Percentiles rank a stretch among this genome's conserved stretches.
phyloP scores from a whole-genome alignment of 176 grass and related monocot genomes.

The Avena eriantha region DNA sequence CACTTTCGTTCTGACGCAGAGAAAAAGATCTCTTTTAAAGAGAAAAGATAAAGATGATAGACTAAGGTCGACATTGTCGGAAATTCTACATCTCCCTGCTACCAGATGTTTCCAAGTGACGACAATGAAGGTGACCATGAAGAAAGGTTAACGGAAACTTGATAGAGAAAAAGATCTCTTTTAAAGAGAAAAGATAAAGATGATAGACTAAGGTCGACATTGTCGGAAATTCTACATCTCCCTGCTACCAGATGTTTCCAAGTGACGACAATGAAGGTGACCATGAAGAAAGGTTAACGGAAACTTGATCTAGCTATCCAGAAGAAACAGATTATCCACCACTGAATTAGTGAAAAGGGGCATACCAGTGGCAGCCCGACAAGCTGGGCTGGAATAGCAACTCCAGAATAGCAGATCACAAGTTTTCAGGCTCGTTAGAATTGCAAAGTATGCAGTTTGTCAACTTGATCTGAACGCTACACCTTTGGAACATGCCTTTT shows the following conservation, averaged over 20 bases:
- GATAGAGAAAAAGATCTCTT: not conserved
- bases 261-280: not conserved
- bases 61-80: not conserved
- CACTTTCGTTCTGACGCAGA: not conserved
- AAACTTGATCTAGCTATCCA: not conserved
- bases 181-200: not conserved
- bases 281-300: not conserved
- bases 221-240: too few species aligned
- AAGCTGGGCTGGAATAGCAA: not conserved
- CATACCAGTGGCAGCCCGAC: not conserved
- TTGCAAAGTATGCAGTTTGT: not conserved
- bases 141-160: not conserved
- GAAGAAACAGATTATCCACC: not conserved
- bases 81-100: not conserved
- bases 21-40: not conserved
- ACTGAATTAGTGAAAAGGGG: not conserved
- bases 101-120: not conserved
- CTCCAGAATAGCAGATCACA: not conserved
- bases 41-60: not conserved
- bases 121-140: not conserved
- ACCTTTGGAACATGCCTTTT: not conserved
- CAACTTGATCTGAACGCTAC: not conserved
- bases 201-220: too few species aligned
- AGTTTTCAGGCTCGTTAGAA: not conserved
- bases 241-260: slow-evolving; percentile 1